Evolutionary conservation across 345 rosid species (phyloP).

Genomic region (Brassica napus): Da-Ae NC_063445.1:4519001-4519500

Average conservation of each 20-base stretch:
- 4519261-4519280: conserved; percentile 82
- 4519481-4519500: not conserved
- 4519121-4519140: not conserved
- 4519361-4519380: conserved; percentile 42
- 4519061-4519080: conserved; percentile 18
- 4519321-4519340: conserved; percentile 63
- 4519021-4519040: conserved; percentile 65
- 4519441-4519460: not conserved
- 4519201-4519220: conserved; percentile 77
- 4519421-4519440: not conserved
- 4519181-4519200: conserved; percentile 74
- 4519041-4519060: conserved; percentile 82
- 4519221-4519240: conserved; percentile 87
- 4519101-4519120: not conserved
- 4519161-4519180: conserved; percentile 50
- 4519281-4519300: conserved; percentile 70
- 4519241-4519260: conserved; percentile 75
- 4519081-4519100: not conserved
- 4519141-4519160: not conserved
- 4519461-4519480: too few species aligned
- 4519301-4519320: conserved; percentile 81
- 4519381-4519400: not conserved
- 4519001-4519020: conserved; percentile 64
- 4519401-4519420: too few species aligned
- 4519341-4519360: conserved; percentile 51